These are phyloP conservation scores for Malbranchea cinnamomea DNA, from an alignment of 2,329 filamentous ascomycete species.

Conservation along the genomic window DNA sequence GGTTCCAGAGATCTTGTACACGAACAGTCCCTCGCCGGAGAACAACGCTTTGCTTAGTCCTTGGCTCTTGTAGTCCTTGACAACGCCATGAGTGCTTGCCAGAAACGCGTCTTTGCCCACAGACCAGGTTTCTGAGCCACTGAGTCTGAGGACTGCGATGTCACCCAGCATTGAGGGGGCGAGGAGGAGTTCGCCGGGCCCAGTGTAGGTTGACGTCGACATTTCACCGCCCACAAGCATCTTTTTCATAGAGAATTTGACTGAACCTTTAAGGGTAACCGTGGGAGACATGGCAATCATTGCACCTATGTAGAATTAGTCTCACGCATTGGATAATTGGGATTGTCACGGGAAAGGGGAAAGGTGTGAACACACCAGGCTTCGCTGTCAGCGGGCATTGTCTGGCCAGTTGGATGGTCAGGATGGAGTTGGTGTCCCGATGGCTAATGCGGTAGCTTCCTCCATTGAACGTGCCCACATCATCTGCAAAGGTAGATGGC, in stretches of 20 bases:
- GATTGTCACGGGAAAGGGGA: neutral
- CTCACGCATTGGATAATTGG: neutral
- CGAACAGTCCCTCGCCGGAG: conserved; percentile 78
- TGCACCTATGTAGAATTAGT: conserved; percentile 36
- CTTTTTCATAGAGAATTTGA: conserved; percentile 87
- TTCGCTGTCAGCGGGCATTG: conserved; percentile 71
- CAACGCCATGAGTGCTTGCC: conserved; percentile 69
- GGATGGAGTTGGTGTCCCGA: conserved; percentile 73
- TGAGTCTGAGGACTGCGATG: conserved; percentile 63
- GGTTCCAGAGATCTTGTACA: conserved; percentile 69
- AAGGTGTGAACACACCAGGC: conserved; percentile 41
- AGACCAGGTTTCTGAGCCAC: conserved; percentile 55
- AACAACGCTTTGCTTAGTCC: conserved; percentile 83
- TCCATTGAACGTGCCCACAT: conserved; percentile 93
- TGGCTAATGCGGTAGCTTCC: conserved; percentile 90
- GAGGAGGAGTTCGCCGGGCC: conserved; percentile 78
- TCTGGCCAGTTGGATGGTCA: conserved; percentile 79
- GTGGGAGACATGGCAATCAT: conserved; percentile 95
- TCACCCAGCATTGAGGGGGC: conserved; percentile 72
- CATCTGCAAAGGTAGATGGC: conserved; percentile 52
- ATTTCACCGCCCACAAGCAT: conserved; percentile 72
- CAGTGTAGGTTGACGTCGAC: conserved; percentile 63
- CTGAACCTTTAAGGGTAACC: conserved; percentile 63
- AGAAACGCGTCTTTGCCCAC: conserved; percentile 80
- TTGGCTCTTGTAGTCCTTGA: conserved; percentile 79